Evolutionary conservation across 2,329 filamentous ascomycete species (phyloP).

Genomic region (Calonectria pseudoreteaudii): DNA sequence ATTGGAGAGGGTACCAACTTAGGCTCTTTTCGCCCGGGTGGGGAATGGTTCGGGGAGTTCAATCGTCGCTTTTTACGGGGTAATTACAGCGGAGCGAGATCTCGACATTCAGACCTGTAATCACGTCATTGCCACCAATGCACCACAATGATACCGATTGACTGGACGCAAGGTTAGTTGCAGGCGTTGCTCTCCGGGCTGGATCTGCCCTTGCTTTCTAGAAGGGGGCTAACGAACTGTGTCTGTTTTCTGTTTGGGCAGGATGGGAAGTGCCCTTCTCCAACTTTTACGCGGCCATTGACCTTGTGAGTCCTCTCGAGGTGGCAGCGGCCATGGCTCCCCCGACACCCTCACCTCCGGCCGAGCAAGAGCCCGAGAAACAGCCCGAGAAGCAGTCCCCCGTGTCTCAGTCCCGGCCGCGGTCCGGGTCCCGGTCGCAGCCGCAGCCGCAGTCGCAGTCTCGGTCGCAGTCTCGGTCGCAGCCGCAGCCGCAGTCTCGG

Average conservation of each 20-base stretch:
- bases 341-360: slow-evolving; percentile 7
- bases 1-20: background rate
- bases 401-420: background rate
- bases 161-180: slow-evolving; percentile 21
- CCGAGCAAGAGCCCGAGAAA: background rate
- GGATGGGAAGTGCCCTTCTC: slow-evolving; percentile 22
- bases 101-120: slow-evolving; percentile 32
- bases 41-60: slow-evolving; percentile 18
- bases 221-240: slow-evolving; percentile 24
- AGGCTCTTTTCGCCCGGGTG: background rate
- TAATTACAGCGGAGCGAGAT: slow-evolving; percentile 9
- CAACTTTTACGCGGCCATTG: slow-evolving; percentile 15
- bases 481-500: background rate
- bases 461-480: background rate
- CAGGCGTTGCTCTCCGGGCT: slow-evolving; percentile 11
- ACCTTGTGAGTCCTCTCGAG: slow-evolving; percentile 19
- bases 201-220: slow-evolving; percentile 12
- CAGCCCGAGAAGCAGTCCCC: background rate
- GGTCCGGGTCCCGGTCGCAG: background rate
- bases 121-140: slow-evolving; percentile 36
- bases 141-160: slow-evolving; percentile 21
- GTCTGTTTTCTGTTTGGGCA: background rate
- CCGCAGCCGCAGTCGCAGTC: background rate
- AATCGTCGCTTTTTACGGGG: slow-evolving; percentile 11
- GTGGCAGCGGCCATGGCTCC: slow-evolving; percentile 11